A percentile compares a stretch with the other conserved stretches of the same genome.
These are phyloP conservation scores for Straminergon stramineum DNA, from an alignment of 225 moss, liverwort and hornwort species.

Conservation along the genomic window DNA sequence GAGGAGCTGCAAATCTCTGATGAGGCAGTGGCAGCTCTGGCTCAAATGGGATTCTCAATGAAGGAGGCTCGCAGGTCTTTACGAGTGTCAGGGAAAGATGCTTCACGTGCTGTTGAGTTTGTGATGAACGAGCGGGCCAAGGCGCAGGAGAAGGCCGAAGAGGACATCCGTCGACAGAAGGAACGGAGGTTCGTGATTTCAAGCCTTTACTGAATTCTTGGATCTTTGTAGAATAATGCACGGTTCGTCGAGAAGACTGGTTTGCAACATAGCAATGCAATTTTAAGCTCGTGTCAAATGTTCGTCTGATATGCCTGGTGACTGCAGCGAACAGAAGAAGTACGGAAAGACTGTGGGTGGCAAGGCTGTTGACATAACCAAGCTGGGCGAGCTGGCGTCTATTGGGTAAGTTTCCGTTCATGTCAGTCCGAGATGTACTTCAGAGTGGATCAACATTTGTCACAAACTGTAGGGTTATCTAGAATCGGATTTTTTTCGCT, in stretches of 20 bases:
- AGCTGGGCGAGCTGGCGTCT: slow-evolving; percentile 58
- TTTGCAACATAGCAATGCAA: neutral
- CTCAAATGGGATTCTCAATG: slow-evolving; percentile 74
- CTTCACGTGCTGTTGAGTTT: slow-evolving; percentile 88
- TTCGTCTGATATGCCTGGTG: neutral
- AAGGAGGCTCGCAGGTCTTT: slow-evolving; percentile 75
- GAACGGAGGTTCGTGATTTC: slow-evolving; percentile 40
- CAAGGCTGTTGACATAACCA: slow-evolving; percentile 71
- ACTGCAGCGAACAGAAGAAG: slow-evolving; percentile 67
- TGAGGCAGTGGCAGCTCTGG: slow-evolving; percentile 74
- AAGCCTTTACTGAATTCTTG: neutral
- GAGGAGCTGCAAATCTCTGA: slow-evolving; percentile 96
- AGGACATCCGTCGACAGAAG: slow-evolving; percentile 43
- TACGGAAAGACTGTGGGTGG: slow-evolving; percentile 72
- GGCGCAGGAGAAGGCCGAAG: slow-evolving; percentile 50
- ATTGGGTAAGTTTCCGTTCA: slow-evolving; percentile 54
- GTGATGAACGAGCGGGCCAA: slow-evolving; percentile 76
- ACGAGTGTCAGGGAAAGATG: slow-evolving; percentile 86
- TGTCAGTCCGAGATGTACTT: neutral
- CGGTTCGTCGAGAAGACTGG: neutral
- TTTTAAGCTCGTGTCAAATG: neutral
- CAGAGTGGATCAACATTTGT: neutral
- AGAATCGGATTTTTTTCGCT: neutral
- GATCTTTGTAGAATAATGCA: neutral
- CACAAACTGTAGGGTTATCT: neutral